These are phyloP conservation scores for Amoebophrya sp. DNA, from an alignment of 169 alveolate genomes.

Conservation along the genomic window DNA sequence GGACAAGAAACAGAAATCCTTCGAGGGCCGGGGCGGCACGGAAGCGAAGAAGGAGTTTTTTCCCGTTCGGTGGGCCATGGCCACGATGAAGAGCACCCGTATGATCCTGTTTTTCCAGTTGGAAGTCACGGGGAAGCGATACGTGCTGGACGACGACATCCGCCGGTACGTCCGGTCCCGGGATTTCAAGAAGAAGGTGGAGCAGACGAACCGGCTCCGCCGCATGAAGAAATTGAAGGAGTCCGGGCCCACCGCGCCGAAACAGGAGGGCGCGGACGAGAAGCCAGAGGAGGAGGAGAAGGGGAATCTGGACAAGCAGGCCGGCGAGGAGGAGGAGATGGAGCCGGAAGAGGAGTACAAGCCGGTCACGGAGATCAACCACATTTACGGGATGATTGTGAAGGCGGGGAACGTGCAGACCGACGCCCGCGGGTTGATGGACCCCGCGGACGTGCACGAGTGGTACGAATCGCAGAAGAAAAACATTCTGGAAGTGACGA, in stretches of 20 bases:
- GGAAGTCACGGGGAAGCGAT: not conserved
- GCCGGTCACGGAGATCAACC: not conserved
- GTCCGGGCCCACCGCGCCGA: not conserved
- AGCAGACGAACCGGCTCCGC: not conserved
- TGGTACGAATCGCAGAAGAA: not conserved
- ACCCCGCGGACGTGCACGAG: not conserved
- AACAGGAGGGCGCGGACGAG: not conserved
- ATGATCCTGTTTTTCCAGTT: not conserved
- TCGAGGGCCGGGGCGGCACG: not conserved
- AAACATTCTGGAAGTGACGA: not conserved
- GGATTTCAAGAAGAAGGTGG: not conserved
- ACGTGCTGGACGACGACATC: not conserved
- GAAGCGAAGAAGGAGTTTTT: not conserved
- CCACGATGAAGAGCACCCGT: not conserved
- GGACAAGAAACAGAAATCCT: not conserved
- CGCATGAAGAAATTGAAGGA: not conserved
- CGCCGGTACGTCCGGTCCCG: not conserved
- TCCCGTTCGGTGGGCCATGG: not conserved
- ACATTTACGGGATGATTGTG: not conserved
- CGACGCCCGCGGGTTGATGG: not conserved
- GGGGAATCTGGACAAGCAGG: not conserved
- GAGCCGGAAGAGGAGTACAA: constrained; percentile 9
- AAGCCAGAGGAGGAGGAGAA: not conserved
- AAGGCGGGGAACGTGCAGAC: not conserved
- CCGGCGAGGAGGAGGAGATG: not conserved